Percentiles rank a stretch among this genome's conserved stretches.
These are phyloP conservation scores for Lipomyces japonicus DNA, from an alignment of 805 yeast genomes.

Conservation along the genomic window DNA sequence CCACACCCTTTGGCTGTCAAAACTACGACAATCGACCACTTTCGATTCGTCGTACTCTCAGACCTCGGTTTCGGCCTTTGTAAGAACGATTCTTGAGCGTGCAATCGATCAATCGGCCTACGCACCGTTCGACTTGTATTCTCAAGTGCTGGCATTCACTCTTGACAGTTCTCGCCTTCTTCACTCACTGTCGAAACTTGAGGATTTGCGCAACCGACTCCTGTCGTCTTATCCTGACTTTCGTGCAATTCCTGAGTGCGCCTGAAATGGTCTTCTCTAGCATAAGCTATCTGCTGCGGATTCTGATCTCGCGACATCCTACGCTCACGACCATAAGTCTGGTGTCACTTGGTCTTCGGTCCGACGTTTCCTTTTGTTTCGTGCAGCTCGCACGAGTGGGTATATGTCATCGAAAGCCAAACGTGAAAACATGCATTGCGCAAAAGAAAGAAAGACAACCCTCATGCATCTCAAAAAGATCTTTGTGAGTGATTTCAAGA, in stretches of 20 bases:
- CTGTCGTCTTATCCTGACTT: not conserved
- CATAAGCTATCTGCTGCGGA: not conserved
- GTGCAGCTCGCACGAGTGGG: not conserved
- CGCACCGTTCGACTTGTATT: too few species aligned
- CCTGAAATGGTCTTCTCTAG: not conserved
- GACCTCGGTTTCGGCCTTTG: not conserved
- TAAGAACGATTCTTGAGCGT: too few species aligned
- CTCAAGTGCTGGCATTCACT: not conserved
- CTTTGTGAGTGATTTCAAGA: too few species aligned
- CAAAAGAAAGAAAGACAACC: too few species aligned
- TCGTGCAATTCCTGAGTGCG: not conserved
- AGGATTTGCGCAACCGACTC: not conserved
- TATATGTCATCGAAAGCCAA: too few species aligned
- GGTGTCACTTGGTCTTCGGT: not conserved
- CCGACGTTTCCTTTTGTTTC: not conserved
- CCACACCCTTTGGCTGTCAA: not conserved
- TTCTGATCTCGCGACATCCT: not conserved
- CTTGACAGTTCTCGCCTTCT: not conserved
- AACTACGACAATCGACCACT: not conserved
- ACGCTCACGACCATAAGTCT: not conserved
- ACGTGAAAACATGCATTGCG: too few species aligned
- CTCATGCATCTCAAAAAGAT: too few species aligned
- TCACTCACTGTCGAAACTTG: not conserved
- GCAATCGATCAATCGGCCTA: too few species aligned
- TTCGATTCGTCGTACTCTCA: too few species aligned